Percentiles rank a stretch among this genome's conserved stretches.
Conservation (phyloP, 768 basidiomycete genomes). For the Russula foetens region DNA sequence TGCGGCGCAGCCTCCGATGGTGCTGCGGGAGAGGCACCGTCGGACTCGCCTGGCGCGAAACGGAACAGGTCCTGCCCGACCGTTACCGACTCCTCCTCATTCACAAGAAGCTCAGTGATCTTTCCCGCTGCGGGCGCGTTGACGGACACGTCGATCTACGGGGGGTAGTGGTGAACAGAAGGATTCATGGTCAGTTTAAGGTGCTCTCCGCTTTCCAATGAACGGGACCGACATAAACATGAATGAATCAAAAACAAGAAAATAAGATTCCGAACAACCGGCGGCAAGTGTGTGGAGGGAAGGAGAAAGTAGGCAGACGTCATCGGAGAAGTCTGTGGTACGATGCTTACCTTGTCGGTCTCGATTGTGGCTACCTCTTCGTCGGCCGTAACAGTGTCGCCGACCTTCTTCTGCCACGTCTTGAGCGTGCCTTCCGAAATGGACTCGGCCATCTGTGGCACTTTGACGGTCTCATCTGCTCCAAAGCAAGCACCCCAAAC, state of each 20-base stretch:
- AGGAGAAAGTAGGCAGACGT: background rate
- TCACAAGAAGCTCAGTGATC: slow-evolving; percentile 78
- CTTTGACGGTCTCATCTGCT: slow-evolving; percentile 84
- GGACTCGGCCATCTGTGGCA: slow-evolving; percentile 97
- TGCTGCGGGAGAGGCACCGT: slow-evolving; percentile 15
- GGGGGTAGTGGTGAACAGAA: background rate
- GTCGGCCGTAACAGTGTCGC: slow-evolving; percentile 83
- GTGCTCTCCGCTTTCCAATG: background rate
- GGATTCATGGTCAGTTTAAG: background rate
- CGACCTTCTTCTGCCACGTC: slow-evolving; percentile 88
- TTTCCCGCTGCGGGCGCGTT: slow-evolving; percentile 86
- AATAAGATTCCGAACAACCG: background rate
- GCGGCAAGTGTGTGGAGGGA: background rate
- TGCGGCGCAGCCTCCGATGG: slow-evolving; percentile 21
- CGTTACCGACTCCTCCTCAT: slow-evolving; percentile 88
- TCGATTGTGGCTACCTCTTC: slow-evolving; percentile 98
- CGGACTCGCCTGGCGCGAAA: slow-evolving; percentile 63
- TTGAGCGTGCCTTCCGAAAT: slow-evolving; percentile 97
- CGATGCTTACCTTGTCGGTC: slow-evolving; percentile 81
- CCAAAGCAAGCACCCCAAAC: background rate
- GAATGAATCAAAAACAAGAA: background rate
- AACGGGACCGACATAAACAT: background rate
- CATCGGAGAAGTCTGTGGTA: background rate
- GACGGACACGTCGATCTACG: slow-evolving; percentile 92
- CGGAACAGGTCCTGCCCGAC: slow-evolving; percentile 94